Evolutionary conservation across 208 protist genomes (phyloP), one percentile per base, ranked within the genome.

Genomic region (Zelonia costaricensis): DNA sequence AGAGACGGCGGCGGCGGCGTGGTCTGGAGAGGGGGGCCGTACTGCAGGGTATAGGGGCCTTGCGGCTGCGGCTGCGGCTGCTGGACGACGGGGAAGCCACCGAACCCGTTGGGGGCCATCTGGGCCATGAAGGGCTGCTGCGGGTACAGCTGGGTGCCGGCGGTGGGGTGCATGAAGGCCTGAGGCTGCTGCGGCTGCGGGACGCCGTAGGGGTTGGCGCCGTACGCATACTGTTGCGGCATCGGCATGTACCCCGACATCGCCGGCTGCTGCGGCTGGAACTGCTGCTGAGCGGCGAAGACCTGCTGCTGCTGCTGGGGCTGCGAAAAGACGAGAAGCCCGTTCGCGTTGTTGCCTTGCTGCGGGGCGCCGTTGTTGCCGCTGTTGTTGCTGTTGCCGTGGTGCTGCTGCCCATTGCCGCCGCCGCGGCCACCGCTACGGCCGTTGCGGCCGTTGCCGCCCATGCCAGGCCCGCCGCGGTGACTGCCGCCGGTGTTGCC

Each of bases 311-410:
- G 67, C 44, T n/a, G 44, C 35, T 69, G 53, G 13, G n/a, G n/a
- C n/a, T n/a, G n/a, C n/a, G n/a, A n/a, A n/a, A 55, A 55, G 31
- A 55, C 20, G 6, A 55, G 59, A 36, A 71, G 36, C 13, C 22
- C 18, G 31, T 31, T 56, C 8, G 69, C 39, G n/a, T 65, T 56
- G 38, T 69, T 64, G 5, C 72, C 57, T 7, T 60, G 38, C 38
- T 15, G 45, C 3, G 2, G 20, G 43, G n/a, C 49, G 44, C 12
- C 42, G 49, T 18, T 51, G 58, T 15, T 59, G 69, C 30, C 56
- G 62, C 54, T 75, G 64, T 25, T 74, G 54, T 57, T 44, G 45
- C 27, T 30, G 65, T 61, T 48, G 49, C 18, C 36, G 62, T 52
- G 61, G n/a, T 66, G 55, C 4, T 56, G 53, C 36, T 56, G 22